A percentile compares a stretch with the other conserved stretches of the same genome.
Conservation (phyloP, 2,329 filamentous ascomycete genomes). For the Domatiomyces globalis region DNA sequence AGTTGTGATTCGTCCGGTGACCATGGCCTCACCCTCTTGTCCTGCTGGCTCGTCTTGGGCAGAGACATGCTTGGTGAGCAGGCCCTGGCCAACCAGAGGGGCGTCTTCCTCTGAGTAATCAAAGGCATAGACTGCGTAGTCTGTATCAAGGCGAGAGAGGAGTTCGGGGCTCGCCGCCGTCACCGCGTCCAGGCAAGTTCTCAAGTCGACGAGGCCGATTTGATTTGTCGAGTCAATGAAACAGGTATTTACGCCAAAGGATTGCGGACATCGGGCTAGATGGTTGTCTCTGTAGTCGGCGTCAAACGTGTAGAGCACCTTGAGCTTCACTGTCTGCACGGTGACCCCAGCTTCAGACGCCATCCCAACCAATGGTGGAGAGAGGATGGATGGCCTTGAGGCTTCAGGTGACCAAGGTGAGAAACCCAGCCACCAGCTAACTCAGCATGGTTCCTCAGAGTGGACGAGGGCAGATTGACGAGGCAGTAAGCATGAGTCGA, state of each 20-base stretch:
- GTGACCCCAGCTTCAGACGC: conserved; percentile 39
- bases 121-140: conserved; percentile 94
- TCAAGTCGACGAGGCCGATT: conserved; percentile 78
- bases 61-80: conserved; percentile 71
- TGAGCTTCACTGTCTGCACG: conserved; percentile 58
- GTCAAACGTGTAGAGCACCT: conserved; percentile 94
- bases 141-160: conserved; percentile 53
- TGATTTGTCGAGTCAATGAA: conserved; percentile 63
- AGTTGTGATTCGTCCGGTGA: conserved; percentile 81
- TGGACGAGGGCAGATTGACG: background rate
- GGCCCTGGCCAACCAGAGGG: conserved; percentile 85
- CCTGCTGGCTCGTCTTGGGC: conserved; percentile 35
- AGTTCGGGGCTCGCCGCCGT: conserved; percentile 71
- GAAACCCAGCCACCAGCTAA: background rate
- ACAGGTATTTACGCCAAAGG: conserved; percentile 66
- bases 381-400: conserved; percentile 7
- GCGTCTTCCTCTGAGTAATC: conserved; percentile 93
- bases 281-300: conserved; percentile 77
- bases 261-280: conserved; percentile 69
- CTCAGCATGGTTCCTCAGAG: background rate
- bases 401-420: background rate
- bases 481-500: background rate
- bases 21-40: conserved; percentile 35
- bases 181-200: conserved; percentile 74
- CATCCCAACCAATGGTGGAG: conserved; percentile 19